Evolutionary conservation across 352 stramenopile species (phyloP).

Genomic region (Thalassiosira hispida): DNA sequence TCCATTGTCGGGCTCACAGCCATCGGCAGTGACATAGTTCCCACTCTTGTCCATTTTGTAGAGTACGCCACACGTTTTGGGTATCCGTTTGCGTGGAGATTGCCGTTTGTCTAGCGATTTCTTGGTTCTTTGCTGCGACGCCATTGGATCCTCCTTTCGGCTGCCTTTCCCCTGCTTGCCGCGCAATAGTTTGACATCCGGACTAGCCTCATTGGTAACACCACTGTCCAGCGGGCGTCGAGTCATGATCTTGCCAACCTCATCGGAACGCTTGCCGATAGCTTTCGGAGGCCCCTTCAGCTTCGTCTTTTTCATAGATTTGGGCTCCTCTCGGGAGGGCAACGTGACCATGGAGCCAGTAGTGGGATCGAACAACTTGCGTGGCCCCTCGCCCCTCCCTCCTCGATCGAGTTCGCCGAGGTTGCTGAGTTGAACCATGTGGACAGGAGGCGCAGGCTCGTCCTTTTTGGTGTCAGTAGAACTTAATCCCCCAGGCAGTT

Average conservation of each 20-base stretch:
- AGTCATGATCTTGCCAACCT: conserved; percentile 21
- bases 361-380: conserved; percentile 84
- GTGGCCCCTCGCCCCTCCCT: conserved; percentile 52
- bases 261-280: conserved; percentile 12
- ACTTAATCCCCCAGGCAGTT: conserved; percentile 4
- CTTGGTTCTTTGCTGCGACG: conserved; percentile 28
- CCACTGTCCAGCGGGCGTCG: conserved; percentile 14
- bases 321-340: conserved; percentile 43
- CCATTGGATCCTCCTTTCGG: conserved; percentile 47
- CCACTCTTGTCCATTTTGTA: conserved; percentile 73
- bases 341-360: conserved; percentile 82
- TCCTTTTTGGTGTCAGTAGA: conserved; percentile 37
- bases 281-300: conserved; percentile 19
- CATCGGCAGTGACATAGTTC: conserved; percentile 72
- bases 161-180: conserved; percentile 54
- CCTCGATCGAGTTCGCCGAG: conserved; percentile 75
- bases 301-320: conserved; percentile 52
- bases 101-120: conserved; percentile 23
- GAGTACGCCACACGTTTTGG: conserved; percentile 77
- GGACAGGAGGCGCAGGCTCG: conserved; percentile 18
- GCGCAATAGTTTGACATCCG: conserved; percentile 38
- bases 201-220: conserved; percentile 14
- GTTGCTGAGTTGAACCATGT: conserved; percentile 72
- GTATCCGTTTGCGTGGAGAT: conserved; percentile 41
- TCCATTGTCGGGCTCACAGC: conserved; percentile 77